Evolutionary conservation across 306 rosid genomes (phyloP), one percentile per base, ranked within the genome.

Genomic region (Dicorynia guianensis): DNA sequence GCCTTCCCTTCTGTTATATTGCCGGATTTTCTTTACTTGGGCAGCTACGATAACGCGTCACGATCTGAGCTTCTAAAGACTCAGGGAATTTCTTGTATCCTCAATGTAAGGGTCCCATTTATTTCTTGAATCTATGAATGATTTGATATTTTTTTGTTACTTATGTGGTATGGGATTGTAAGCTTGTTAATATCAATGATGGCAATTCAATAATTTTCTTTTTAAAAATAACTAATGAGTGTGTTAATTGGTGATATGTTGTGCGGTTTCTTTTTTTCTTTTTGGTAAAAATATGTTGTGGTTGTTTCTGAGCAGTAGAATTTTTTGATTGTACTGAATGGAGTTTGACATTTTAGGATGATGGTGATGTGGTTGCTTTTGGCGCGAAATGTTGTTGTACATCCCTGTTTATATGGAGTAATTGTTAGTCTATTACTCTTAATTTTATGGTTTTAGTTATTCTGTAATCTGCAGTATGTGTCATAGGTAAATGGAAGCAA

Each of bases 11-110:
- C 99, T 0, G 90, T 84, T 87, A 87, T 96, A 76, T 74, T 92
- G 86, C 93, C 96, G 30, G 98, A 92, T 64, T 96, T 96, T 69
- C 97, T 96, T 19, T 96, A 85, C 83, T 74, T 96, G 65, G 99
- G 99, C 11, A 92, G 99, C 83, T 96, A 96, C 60, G 99, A 96
- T 65, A 96, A 96, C 86, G 99, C 99, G 1, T 92, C 99, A 4
- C 93, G 99, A 36, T 90, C 99, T 0, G 98, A 96, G 81, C 98
- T 96, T 81, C 93, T 96, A 30, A 96, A 96, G 89, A 90, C 96
- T 80, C 99, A 89, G 77, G 98, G 99, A 71, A 91, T 96, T 72
- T 80, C 99, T 64, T 96, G 96, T 15, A 89, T 96, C 64, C 97
- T 96, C 65, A 96, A 96, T 62, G 99, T 92, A 79, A 82, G 96